Percentiles rank a stretch among this genome's conserved stretches.
Evolutionary conservation across 495 filamentous ascomycete genomes (phyloP).

Genomic region (Penicilliopsis zonata): DNA sequence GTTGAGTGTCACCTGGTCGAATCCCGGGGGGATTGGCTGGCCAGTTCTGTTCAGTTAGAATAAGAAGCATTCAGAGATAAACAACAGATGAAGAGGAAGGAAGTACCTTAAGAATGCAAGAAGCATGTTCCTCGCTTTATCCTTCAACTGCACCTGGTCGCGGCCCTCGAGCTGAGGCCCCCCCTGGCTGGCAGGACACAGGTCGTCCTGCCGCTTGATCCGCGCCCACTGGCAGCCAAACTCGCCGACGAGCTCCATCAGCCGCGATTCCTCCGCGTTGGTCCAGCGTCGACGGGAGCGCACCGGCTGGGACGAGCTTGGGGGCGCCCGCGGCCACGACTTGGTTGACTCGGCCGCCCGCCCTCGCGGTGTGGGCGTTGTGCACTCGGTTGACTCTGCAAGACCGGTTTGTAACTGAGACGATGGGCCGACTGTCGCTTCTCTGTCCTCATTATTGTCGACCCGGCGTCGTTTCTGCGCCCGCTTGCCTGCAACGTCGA

Average conservation of each 20-base stretch:
- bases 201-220: slow-evolving; percentile 16
- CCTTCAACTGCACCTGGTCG: slow-evolving; percentile 69
- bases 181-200: slow-evolving; percentile 8
- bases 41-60: not conserved
- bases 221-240: slow-evolving; percentile 13
- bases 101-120: slow-evolving; percentile 11
- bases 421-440: no score
- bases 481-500: slow-evolving; percentile 7
- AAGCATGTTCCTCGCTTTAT: slow-evolving; percentile 66
- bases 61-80: not conserved
- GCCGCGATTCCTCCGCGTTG: slow-evolving; percentile 14
- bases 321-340: no score
- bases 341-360: no score
- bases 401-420: not conserved
- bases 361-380: no score
- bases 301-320: no score
- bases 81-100: not conserved
- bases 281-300: slow-evolving; percentile 10
- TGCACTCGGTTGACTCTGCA: no score
- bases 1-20: not conserved
- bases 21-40: not conserved
- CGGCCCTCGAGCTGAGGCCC: slow-evolving; percentile 40
- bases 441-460: not conserved
- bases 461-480: slow-evolving; percentile 12
- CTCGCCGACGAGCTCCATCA: slow-evolving; percentile 13